A percentile compares a stretch with the other conserved stretches of the same genome.
These are phyloP conservation scores for Caryopteris hybrid DNA, from an alignment of 305 asterid species.

Conservation along the genomic window DNA sequence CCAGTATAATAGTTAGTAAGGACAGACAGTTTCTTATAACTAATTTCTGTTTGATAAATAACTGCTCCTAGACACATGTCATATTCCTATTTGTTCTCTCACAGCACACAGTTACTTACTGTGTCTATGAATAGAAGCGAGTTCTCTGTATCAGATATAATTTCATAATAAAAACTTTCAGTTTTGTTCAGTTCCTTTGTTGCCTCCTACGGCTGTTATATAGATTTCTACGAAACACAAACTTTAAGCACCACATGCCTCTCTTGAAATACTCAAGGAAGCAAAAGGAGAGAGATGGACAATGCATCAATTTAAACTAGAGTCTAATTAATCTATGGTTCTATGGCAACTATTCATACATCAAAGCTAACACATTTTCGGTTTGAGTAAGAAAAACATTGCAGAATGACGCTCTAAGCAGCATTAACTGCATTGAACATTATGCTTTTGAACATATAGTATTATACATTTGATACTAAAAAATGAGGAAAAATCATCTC, in stretches of 20 bases:
- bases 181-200: too few species aligned
- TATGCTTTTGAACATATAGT: neutral
- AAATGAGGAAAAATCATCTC: neutral
- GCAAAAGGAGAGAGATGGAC: neutral
- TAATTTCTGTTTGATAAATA: too few species aligned
- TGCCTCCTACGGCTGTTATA: too few species aligned
- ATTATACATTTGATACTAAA: neutral
- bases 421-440: neutral
- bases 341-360: neutral
- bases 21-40: too few species aligned
- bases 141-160: too few species aligned
- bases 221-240: too few species aligned
- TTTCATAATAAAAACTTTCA: too few species aligned
- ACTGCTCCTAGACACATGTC: too few species aligned
- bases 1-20: too few species aligned
- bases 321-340: neutral
- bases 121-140: too few species aligned
- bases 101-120: too few species aligned
- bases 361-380: neutral
- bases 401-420: neutral
- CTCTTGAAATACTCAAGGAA: neutral
- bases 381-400: neutral
- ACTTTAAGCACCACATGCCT: neutral
- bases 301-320: neutral
- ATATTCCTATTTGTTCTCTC: too few species aligned